A percentile compares a stretch with the other conserved stretches of the same genome.
Evolutionary conservation across 768 basidiomycete species (phyloP).

Genomic region (Panus rudis): DNA sequence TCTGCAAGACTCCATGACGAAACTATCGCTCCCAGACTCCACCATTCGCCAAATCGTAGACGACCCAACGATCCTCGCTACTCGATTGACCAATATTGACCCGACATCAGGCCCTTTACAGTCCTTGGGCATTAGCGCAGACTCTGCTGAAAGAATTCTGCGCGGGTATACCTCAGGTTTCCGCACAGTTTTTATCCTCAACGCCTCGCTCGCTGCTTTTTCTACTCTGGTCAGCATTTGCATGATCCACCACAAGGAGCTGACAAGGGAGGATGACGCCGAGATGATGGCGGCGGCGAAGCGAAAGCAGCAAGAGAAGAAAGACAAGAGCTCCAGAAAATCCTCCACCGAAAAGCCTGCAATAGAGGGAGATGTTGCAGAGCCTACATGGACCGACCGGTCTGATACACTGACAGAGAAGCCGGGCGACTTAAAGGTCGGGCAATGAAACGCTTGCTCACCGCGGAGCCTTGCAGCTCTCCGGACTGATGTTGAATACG

Average conservation of each 20-base stretch:
- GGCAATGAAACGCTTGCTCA: too few relatives aligned
- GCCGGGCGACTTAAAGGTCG: too few relatives aligned
- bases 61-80: slow-evolving; percentile 35
- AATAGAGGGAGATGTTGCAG: too few relatives aligned
- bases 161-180: slow-evolving; percentile 53
- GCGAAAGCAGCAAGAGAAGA: slow-evolving; percentile 5
- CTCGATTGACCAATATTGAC: slow-evolving; percentile 21
- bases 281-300: slow-evolving; percentile 36
- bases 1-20: slow-evolving; percentile 33
- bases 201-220: slow-evolving; percentile 45
- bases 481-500: too few relatives aligned
- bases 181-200: slow-evolving; percentile 51
- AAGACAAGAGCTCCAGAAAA: too few relatives aligned
- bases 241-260: slow-evolving; percentile 56
- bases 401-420: too few relatives aligned
- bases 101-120: slow-evolving; percentile 7
- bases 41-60: slow-evolving; percentile 40
- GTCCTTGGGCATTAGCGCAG: slow-evolving; percentile 27
- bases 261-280: slow-evolving; percentile 52
- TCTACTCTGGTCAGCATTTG: slow-evolving; percentile 49
- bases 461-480: too few relatives aligned
- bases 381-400: too few relatives aligned
- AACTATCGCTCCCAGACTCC: slow-evolving; percentile 29
- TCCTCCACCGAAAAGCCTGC: too few relatives aligned
- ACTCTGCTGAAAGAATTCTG: slow-evolving; percentile 35